These are phyloP conservation scores for Medicago lupulina DNA, from an alignment of 306 rosid species.

Conservation along the genomic window DNA sequence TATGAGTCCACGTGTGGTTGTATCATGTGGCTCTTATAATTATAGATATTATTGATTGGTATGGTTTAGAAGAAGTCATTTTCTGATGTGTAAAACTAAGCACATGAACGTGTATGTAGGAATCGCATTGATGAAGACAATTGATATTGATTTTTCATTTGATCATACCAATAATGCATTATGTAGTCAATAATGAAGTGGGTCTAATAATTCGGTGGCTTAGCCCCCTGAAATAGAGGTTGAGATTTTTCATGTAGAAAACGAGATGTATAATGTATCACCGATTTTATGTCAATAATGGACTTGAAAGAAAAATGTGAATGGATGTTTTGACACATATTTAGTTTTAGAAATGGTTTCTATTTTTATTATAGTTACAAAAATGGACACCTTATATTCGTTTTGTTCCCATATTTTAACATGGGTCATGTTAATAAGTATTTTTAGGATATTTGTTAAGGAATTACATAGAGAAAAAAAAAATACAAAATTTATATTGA, in stretches of 20 bases:
- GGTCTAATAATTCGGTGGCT: slow-evolving; percentile 25
- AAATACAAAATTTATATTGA: too few species aligned
- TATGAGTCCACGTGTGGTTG: slow-evolving; percentile 39
- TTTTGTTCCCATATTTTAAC: background rate
- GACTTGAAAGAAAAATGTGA: background rate
- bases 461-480: too few species aligned
- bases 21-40: slow-evolving; percentile 5
- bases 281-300: slow-evolving; percentile 8
- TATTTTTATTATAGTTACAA: background rate
- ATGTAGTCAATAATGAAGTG: slow-evolving; percentile 43
- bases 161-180: slow-evolving; percentile 41
- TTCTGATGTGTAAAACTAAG: slow-evolving; percentile 38
- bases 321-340: background rate
- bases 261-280: background rate
- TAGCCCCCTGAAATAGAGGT: slow-evolving; percentile 29
- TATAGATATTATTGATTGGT: slow-evolving; percentile 40
- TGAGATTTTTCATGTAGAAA: background rate
- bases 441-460: too few species aligned
- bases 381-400: background rate
- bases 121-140: slow-evolving; percentile 42
- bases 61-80: slow-evolving; percentile 34
- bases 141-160: slow-evolving; percentile 29
- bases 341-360: background rate
- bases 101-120: slow-evolving; percentile 17
- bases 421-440: background rate